Evolutionary conservation across 192 early-diverging fungal genomes (phyloP).

Genomic region (Coemansia sp.): DNA sequence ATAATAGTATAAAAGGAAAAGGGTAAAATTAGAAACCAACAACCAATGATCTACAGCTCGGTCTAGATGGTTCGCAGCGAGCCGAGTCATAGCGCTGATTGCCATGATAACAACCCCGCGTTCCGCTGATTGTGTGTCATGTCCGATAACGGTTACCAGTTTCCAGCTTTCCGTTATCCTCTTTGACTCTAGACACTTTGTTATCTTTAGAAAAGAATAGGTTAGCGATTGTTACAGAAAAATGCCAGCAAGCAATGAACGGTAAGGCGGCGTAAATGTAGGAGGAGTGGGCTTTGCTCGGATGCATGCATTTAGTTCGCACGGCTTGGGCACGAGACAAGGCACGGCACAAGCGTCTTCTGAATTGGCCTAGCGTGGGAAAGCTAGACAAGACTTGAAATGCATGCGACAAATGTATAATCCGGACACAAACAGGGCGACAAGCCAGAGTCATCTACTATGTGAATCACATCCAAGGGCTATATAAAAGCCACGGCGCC

Average conservation of each 20-base stretch:
- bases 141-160: not conserved
- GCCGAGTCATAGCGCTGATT: not conserved
- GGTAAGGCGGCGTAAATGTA: not conserved
- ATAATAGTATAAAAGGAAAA: not conserved
- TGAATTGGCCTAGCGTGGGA: conserved; percentile 3
- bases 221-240: not conserved
- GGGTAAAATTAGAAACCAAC: conserved; percentile 1
- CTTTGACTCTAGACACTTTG: not conserved
- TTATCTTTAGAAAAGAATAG: not conserved
- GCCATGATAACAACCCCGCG: no score
- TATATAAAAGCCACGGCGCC: conserved; percentile 3
- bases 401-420: not conserved
- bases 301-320: not conserved
- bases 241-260: not conserved
- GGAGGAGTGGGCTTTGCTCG: not conserved
- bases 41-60: not conserved
- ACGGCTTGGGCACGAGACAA: not conserved
- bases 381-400: not conserved
- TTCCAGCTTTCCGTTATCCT: not conserved
- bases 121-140: not conserved
- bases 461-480: conserved; percentile 10
- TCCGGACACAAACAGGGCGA: not conserved
- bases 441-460: not conserved
- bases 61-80: not conserved
- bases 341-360: not conserved